Evolutionary conservation across 805 yeast species (phyloP).

Genomic region (Huiozyma sinensis): DNA sequence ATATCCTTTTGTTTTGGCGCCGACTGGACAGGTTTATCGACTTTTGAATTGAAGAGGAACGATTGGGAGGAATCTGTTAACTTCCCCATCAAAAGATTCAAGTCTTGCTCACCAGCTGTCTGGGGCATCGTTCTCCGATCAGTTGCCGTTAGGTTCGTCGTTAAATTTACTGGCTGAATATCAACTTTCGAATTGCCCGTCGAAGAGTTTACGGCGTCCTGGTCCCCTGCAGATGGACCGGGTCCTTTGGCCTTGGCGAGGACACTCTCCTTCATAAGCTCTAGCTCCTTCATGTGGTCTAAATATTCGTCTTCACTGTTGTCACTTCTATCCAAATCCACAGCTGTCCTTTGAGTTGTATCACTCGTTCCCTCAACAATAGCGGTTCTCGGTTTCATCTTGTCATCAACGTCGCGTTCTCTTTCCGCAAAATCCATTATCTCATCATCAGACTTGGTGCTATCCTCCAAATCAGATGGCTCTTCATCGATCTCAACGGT

Average conservation of each 20-base stretch:
- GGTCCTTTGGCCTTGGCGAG: too few relatives aligned
- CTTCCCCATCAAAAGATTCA: slow-evolving; percentile 13
- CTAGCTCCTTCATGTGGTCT: slow-evolving; percentile 25
- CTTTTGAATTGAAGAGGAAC: slow-evolving; percentile 10
- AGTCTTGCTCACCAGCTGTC: slow-evolving; percentile 16
- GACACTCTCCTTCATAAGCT: slow-evolving; percentile 28
- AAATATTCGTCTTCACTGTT: slow-evolving; percentile 17
- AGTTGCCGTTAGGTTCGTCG: background rate
- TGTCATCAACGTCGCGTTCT: too few relatives aligned
- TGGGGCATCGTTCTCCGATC: background rate
- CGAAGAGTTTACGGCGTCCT: too few relatives aligned
- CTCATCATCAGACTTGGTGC: slow-evolving; percentile 1
- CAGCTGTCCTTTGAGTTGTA: background rate
- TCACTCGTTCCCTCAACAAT: too few relatives aligned
- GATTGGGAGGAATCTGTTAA: slow-evolving; percentile 13
- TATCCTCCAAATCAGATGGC: slow-evolving; percentile 7
- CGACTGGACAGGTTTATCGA: slow-evolving; percentile 1
- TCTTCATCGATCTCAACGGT: background rate
- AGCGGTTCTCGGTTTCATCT: too few relatives aligned
- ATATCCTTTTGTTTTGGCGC: slow-evolving; percentile 3
- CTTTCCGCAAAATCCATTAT: background rate
- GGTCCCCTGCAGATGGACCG: too few relatives aligned
- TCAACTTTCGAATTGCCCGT: too few relatives aligned
- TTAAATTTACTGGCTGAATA: too few relatives aligned
- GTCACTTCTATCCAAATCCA: slow-evolving; percentile 8